phyloP scores from a whole-genome alignment of 306 rosid species.

The Medicago lupulina region DNA sequence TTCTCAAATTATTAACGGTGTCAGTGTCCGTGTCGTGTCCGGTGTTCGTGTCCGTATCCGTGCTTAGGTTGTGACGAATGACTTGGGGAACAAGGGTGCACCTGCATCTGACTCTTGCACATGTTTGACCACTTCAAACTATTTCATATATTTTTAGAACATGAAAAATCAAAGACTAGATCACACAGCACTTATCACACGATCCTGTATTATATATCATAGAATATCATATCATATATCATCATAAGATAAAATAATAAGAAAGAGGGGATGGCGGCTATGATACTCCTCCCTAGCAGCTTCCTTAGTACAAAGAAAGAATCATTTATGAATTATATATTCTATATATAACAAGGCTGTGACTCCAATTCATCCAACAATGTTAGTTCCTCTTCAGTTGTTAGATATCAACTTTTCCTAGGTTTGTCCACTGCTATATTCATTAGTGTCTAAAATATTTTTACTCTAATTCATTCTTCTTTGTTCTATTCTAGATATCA shows the following conservation, averaged over 20 bases:
- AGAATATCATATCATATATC: too few relatives aligned
- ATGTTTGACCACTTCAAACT: not conserved
- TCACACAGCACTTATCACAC: not conserved
- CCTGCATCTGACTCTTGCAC: not conserved
- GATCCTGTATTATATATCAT: not conserved
- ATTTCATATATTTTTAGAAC: not conserved
- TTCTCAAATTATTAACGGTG: too few relatives aligned
- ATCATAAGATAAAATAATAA: not conserved
- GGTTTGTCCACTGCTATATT: constrained; percentile 8
- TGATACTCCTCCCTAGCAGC: constrained; percentile 41
- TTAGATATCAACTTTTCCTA: not conserved
- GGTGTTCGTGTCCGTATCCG: too few relatives aligned
- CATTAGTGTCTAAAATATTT: not conserved
- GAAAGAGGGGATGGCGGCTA: constrained; percentile 41
- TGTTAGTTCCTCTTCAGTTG: not conserved
- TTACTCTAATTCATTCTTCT: not conserved
- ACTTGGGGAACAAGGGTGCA: constrained; percentile 37
- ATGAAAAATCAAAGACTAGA: not conserved
- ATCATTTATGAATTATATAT: not conserved
- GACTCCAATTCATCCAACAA: not conserved
- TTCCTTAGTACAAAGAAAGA: constrained; percentile 7
- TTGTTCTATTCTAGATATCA: not conserved
- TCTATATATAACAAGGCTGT: constrained; percentile 3
- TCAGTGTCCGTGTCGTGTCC: too few relatives aligned
- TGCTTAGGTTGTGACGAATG: not conserved